Base-by-base conservation (phyloP, 495 filamentous ascomycete species). In the Podospora fimiseda region DNA sequence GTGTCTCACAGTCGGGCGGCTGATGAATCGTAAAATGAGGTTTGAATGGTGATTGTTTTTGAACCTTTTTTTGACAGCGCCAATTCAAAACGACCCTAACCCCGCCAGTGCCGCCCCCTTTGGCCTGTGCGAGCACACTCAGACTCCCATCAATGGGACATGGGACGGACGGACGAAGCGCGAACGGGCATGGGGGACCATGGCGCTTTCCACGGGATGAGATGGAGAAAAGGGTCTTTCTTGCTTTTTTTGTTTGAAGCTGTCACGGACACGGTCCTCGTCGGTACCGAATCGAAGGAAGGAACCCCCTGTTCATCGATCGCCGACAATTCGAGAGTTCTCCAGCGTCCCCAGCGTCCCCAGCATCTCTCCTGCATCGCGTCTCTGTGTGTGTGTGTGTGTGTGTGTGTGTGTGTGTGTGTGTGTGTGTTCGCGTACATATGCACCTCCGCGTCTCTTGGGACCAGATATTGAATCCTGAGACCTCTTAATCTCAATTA, bases 1-100 rank as follows among this genome's bases (percentile, higher is more conserved):
- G 19, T 54, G 52, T 54, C 43, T 54, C 52, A 30, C 43, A 30
- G 20, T 45, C 7, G 37, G 21, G 30, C 41, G 9, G 14, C 3
- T 46, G 43, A 23, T 16, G 30, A 18, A 0, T 36, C 44, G 42
- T 42, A 18, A 36, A 22, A 9, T 13, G 22, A 3, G 9, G 20
- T 8, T 15, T n/a, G 37, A 19, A 41, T 38, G 50, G 36, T 52
- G 50, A 22, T 51, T 42, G 38, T 27, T 33, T 41, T 36, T 30
- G 27, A 5, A 33, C 11, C 27, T 33, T 33, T 33, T 33, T 33
- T 33, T 33, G 37, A 33, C 16, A 36, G 23, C 9, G 14, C 42
- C 19, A 2, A 9, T 52, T 33, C 27, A 33, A 33, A 33, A 33
- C 27, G 27, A 33, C 27, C 27, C 27, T 33, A 33, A 33, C 27